These are phyloP conservation scores for Clavulina sp. DNA, from an alignment of 768 basidiomycete species.

Conservation along the genomic window DNA sequence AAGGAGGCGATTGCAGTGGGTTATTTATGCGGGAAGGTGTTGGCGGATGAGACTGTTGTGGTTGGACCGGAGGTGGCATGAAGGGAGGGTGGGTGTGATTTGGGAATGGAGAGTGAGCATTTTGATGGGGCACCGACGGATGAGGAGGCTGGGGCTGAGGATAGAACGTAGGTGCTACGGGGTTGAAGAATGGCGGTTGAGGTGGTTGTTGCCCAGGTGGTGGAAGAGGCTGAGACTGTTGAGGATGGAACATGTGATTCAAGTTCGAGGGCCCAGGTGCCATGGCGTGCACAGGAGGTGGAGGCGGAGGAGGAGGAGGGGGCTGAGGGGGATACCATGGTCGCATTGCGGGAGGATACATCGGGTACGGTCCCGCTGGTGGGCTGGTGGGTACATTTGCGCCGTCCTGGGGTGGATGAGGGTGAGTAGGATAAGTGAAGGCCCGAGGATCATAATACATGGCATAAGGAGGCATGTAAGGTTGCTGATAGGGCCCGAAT, in stretches of 20 bases:
- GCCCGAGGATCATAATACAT: too few species aligned
- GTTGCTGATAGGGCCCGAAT: not conserved
- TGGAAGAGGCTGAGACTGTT: not conserved
- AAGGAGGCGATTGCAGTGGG: too few species aligned
- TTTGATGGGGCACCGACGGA: too few species aligned
- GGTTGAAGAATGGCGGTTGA: slow-evolving; percentile 10
- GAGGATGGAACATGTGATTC: not conserved
- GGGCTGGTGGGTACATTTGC: slow-evolving; percentile 11
- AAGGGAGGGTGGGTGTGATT: too few species aligned
- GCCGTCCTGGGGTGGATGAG: not conserved
- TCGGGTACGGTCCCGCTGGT: slow-evolving; percentile 16
- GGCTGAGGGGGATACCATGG: slow-evolving; percentile 13
- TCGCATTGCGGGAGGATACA: slow-evolving; percentile 15
- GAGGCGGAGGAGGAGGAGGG: slow-evolving; percentile 8
- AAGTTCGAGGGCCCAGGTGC: too few species aligned
- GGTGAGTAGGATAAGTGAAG: not conserved
- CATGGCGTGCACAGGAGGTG: too few species aligned
- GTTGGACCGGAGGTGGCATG: too few species aligned
- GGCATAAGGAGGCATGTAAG: not conserved
- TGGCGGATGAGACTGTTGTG: too few species aligned
- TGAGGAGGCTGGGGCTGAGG: slow-evolving; percentile 14
- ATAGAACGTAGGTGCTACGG: slow-evolving; percentile 6
- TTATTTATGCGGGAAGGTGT: too few species aligned
- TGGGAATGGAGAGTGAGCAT: too few species aligned
- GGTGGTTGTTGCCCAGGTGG: slow-evolving; percentile 9